Evolutionary conservation across 352 stramenopile species (phyloP), one percentile per base, ranked within the genome.

Genomic region (Phytophthora crassamura): DNA sequence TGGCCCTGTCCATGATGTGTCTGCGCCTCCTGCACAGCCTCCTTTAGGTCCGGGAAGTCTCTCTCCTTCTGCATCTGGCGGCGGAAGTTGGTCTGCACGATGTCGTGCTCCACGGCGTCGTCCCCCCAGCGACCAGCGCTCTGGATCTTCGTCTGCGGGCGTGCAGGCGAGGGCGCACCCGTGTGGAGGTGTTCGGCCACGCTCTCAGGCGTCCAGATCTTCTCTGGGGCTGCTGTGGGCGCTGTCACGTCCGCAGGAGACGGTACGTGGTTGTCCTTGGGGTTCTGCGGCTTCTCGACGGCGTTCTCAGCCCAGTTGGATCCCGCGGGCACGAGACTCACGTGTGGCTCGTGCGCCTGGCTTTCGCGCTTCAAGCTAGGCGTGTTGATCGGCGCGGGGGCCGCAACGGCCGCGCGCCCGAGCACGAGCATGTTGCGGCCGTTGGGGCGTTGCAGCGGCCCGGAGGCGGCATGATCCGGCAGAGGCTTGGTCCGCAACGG

Each of bases 311-410:
- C 80, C 78, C 82, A 88, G 14, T 81, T 75, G 18, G 69, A 67
- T 32, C 67, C 62, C 4, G 69, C 64, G 9, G 71, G 72, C 11
- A 86, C 75, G 4, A 84, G 60, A 49, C 51, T 75, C 49, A 82
- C 74, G n/a, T 67, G 54, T 14, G 72, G 56, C 47, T 87, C 66
- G 32, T 82, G 69, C 18, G 64, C 62, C n/a, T 79, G 71, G 54
- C 77, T 77, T 49, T 93, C 82, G 40, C 78, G 79, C 48, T 85
- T 86, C 15, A 92, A 59, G 66, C 84, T 94, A 12, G 81, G 81
- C 25, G 86, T 92, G 69, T 94, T 94, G 61, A 93, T 81, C 2
- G 86, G 84, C n/a, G 82, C 73, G 16, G 84, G 84, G 25, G 80
- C 66, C 0, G 75, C 57, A n/a, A 72, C 67, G 11, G 61, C 47